These are phyloP conservation scores for Leccinum truebloodii DNA, from an alignment of 768 basidiomycete species.

Conservation along the genomic window DNA sequence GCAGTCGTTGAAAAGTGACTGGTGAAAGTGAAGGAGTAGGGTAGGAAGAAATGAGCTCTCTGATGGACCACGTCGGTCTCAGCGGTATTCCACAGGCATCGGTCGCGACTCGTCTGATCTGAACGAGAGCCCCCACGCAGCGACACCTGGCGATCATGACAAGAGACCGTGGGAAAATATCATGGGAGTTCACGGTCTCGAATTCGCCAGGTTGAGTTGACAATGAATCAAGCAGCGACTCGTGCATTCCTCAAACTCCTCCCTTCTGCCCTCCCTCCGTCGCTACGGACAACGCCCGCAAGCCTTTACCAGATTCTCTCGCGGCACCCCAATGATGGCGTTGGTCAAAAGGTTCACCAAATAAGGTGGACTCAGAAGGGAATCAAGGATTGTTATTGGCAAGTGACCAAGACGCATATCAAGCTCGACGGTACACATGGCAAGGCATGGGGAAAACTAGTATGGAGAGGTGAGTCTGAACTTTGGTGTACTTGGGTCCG, in stretches of 20 bases:
- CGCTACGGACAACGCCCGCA: constrained; percentile 55
- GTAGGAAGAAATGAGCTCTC: constrained; percentile 74
- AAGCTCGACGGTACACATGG: constrained; percentile 77
- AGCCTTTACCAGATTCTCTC: constrained; percentile 76
- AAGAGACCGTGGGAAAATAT: constrained; percentile 14
- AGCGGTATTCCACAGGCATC: constrained; percentile 67
- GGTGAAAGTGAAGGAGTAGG: constrained; percentile 63
- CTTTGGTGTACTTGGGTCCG: not conserved
- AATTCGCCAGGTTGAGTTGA: not conserved
- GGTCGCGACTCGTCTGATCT: constrained; percentile 28
- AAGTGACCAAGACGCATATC: constrained; percentile 67
- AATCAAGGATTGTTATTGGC: constrained; percentile 71
- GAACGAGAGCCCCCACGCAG: constrained; percentile 1
- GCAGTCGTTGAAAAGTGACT: constrained; percentile 59
- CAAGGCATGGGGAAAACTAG: constrained; percentile 78
- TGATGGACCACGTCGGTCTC: constrained; percentile 78
- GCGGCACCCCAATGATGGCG: constrained; percentile 62
- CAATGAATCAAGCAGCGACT: constrained; percentile 29
- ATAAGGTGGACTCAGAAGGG: constrained; percentile 71
- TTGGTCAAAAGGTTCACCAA: constrained; percentile 71
- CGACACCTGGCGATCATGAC: constrained; percentile 11
- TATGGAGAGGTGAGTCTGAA: constrained; percentile 68
- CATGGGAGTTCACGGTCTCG: not conserved
- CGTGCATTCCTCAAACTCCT: constrained; percentile 54
- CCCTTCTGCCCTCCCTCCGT: constrained; percentile 59